Evolutionary conservation across 2,329 filamentous ascomycete genomes (phyloP).

Genomic region (Venturia effusa): DNA sequence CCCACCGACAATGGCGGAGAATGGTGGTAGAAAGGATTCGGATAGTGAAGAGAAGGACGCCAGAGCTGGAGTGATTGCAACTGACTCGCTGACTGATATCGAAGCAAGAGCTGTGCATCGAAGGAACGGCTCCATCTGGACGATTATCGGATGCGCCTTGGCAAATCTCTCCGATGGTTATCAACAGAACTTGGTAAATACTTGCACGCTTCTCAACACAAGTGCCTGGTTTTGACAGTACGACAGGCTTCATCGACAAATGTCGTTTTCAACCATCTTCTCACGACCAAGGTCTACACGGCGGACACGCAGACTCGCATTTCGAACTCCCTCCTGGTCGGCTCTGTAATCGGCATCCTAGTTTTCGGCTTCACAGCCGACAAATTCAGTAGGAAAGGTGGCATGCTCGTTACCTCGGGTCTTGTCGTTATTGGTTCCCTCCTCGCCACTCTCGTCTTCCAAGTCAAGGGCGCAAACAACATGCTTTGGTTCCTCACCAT

Average conservation of each 20-base stretch:
- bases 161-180: conserved; percentile 8
- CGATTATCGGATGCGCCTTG: conserved; percentile 1
- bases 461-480: conserved; percentile 31
- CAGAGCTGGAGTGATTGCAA: not conserved
- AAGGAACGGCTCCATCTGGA: conserved; percentile 2
- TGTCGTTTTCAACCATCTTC: conserved; percentile 22
- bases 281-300: conserved; percentile 28
- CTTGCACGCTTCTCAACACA: not conserved
- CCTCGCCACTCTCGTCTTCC: conserved; percentile 28
- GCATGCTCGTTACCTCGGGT: conserved; percentile 36
- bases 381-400: conserved; percentile 39
- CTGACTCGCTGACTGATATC: not conserved
- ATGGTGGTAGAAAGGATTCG: no score
- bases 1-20: not conserved
- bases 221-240: not conserved
- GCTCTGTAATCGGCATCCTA: conserved; percentile 46
- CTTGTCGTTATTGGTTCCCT: conserved; percentile 38
- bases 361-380: conserved; percentile 42
- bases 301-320: conserved; percentile 38
- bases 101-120: not conserved
- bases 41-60: not conserved
- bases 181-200: conserved; percentile 1
- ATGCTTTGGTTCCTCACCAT: conserved; percentile 43
- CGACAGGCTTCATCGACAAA: not conserved
- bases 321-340: conserved; percentile 45